These are phyloP conservation scores for Geosmithia putterillii DNA, from an alignment of 2,329 filamentous ascomycete genomes.

Conservation along the genomic window DNA sequence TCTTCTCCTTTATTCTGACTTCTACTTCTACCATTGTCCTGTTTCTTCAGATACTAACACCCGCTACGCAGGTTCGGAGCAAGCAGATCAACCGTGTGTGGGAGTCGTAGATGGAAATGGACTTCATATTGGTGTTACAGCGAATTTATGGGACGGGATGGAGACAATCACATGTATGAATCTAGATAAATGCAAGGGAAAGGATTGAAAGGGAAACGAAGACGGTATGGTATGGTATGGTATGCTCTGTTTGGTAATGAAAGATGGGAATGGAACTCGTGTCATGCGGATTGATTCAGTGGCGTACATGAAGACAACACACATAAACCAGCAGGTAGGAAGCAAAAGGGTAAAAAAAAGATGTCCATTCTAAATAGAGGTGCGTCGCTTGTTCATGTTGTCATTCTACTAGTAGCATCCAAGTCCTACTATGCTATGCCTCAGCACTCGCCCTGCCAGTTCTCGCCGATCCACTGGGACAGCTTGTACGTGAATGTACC, in stretches of 20 bases:
- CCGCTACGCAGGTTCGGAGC: constrained; percentile 33
- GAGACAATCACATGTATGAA: too few species aligned
- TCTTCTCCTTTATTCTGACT: background rate
- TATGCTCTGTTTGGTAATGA: background rate
- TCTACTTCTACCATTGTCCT: background rate
- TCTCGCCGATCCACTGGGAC: constrained; percentile 42
- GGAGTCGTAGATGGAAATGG: constrained; percentile 21
- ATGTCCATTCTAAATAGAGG: background rate
- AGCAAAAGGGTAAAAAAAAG: background rate
- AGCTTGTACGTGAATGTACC: constrained; percentile 44
- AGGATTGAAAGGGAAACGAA: background rate
- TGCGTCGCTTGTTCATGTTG: background rate
- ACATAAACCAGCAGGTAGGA: too few species aligned
- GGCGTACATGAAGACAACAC: too few species aligned
- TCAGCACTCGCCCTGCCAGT: constrained; percentile 41
- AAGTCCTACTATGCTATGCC: too few species aligned
- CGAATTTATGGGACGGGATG: too few species aligned
- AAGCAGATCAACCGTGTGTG: constrained; percentile 59
- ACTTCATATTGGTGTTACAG: background rate
- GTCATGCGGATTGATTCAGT: too few species aligned
- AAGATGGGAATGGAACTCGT: too few species aligned
- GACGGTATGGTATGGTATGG: background rate
- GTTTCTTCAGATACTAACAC: constrained; percentile 20
- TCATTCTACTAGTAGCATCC: too few species aligned
- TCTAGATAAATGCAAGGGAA: too few species aligned